phyloP scores from a whole-genome alignment of 202 grass and related monocot species.

The Saccharum hybrid region DNA sequence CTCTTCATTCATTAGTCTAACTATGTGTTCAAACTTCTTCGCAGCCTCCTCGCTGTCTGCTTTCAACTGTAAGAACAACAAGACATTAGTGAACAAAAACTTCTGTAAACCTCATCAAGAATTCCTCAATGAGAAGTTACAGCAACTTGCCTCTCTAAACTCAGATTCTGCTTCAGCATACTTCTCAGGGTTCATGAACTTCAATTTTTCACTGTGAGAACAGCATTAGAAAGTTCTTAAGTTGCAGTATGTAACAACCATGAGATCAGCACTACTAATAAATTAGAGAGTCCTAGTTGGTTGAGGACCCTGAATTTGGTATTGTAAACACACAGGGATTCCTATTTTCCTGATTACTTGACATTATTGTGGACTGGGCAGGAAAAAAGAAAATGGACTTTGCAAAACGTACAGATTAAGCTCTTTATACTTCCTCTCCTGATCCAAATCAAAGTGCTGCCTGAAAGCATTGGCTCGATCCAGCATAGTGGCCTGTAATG shows the following conservation, averaged over 20 bases:
- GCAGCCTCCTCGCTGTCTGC: conserved; percentile 80
- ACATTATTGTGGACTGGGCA: conserved; percentile 13
- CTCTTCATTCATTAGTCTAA: conserved; percentile 91
- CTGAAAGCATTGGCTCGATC: conserved; percentile 99
- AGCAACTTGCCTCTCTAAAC: conserved; percentile 71
- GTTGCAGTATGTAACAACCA: conserved; percentile 6
- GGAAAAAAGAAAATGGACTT: conserved; percentile 18
- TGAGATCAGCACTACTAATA: neutral
- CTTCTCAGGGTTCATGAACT: conserved; percentile 86
- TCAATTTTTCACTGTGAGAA: conserved; percentile 81
- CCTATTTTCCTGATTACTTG: conserved; percentile 5
- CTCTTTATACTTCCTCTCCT: conserved; percentile 93
- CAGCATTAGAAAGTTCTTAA: conserved; percentile 27
- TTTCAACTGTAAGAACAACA: conserved; percentile 70
- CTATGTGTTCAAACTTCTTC: conserved; percentile 78
- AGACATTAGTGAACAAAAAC: conserved; percentile 15
- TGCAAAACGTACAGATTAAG: conserved; percentile 79
- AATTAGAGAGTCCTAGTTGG: neutral
- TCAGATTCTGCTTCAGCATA: conserved; percentile 75
- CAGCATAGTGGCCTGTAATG: conserved; percentile 72
- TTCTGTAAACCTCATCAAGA: neutral
- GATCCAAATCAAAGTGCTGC: conserved; percentile 88
- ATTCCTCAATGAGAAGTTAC: conserved; percentile 12
- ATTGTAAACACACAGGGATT: neutral
- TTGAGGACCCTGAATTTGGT: neutral